Evolutionary conservation across 805 yeast genomes (phyloP).

Genomic region (Cyberlindnera bimundalis): DNA sequence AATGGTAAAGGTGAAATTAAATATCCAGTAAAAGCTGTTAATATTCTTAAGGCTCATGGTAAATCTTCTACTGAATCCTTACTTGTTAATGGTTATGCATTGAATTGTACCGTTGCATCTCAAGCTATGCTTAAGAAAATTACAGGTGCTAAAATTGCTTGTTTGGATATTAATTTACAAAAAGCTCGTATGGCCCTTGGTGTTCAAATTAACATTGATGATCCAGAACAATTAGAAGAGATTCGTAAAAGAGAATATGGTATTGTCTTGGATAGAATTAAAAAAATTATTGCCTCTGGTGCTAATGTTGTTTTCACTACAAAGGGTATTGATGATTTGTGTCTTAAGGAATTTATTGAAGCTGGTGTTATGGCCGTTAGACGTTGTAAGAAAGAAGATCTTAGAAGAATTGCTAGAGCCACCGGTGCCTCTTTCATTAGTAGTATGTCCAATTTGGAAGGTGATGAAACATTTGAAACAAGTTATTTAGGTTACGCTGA

Average conservation of each 20-base stretch:
- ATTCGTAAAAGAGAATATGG: slow-evolving; percentile 92
- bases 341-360: slow-evolving; percentile 91
- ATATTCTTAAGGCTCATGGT: slow-evolving; percentile 94
- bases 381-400: slow-evolving; percentile 94
- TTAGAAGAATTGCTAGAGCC: slow-evolving; percentile 95
- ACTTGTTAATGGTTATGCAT: slow-evolving; percentile 89
- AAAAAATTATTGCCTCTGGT: slow-evolving; percentile 81
- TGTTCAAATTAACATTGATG: slow-evolving; percentile 93
- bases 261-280: slow-evolving; percentile 60
- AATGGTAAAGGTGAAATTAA: slow-evolving; percentile 83
- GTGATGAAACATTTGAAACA: slow-evolving; percentile 82
- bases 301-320: slow-evolving; percentile 91
- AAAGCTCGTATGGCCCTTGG: slow-evolving; percentile 98
- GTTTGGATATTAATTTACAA: slow-evolving; percentile 88
- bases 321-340: slow-evolving; percentile 96
- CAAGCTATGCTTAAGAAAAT: slow-evolving; percentile 89
- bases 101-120: slow-evolving; percentile 95
- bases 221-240: slow-evolving; percentile 94
- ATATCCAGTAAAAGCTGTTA: slow-evolving; percentile 97
- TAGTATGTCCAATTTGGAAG: slow-evolving; percentile 86
- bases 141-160: slow-evolving; percentile 75
- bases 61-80: slow-evolving; percentile 85
- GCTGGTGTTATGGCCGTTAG: slow-evolving; percentile 86
- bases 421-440: slow-evolving; percentile 92
- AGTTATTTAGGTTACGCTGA: slow-evolving; percentile 88